phyloP scores from a whole-genome alignment of 768 basidiomycete species.

The Amanita pallidorosea region DNA sequence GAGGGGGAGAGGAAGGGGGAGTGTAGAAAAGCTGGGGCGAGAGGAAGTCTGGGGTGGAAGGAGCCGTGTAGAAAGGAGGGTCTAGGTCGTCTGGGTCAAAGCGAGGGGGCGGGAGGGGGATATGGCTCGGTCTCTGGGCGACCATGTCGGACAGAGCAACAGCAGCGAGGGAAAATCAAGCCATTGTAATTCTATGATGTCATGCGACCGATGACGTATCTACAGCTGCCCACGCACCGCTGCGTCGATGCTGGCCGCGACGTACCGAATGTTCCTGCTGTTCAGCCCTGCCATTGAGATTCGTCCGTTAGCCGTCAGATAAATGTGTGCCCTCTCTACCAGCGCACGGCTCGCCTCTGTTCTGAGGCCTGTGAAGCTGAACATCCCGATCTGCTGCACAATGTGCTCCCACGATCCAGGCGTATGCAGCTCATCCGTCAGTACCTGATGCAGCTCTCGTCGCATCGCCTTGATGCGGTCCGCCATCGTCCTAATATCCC shows the following conservation, averaged over 20 bases:
- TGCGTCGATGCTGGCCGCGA: slow-evolving; percentile 61
- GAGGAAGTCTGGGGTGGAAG: slow-evolving; percentile 26
- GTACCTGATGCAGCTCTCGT: slow-evolving; percentile 56
- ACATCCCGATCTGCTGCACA: slow-evolving; percentile 94
- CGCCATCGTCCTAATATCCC: slow-evolving; percentile 88
- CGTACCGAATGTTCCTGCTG: slow-evolving; percentile 62
- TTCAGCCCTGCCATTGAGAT: slow-evolving; percentile 96
- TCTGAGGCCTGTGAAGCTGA: slow-evolving; percentile 84
- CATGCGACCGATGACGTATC: slow-evolving; percentile 12
- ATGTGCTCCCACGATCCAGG: slow-evolving; percentile 98
- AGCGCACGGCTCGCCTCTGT: slow-evolving; percentile 55
- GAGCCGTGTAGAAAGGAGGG: slow-evolving; percentile 35
- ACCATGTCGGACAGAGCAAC: background rate
- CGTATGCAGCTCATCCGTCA: slow-evolving; percentile 73
- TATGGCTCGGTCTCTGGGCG: slow-evolving; percentile 6
- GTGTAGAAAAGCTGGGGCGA: slow-evolving; percentile 21
- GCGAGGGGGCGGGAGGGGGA: slow-evolving; percentile 4
- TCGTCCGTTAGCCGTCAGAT: slow-evolving; percentile 78
- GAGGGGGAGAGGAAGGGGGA: slow-evolving; percentile 26
- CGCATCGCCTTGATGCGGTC: slow-evolving; percentile 91
- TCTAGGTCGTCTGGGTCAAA: slow-evolving; percentile 2
- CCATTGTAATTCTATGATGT: slow-evolving; percentile 21
- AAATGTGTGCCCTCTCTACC: slow-evolving; percentile 67
- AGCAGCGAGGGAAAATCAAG: slow-evolving; percentile 1
- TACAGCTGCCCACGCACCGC: slow-evolving; percentile 34